Base-by-base conservation (phyloP, 768 basidiomycete species). In the Leccinum ochraceum region DNA sequence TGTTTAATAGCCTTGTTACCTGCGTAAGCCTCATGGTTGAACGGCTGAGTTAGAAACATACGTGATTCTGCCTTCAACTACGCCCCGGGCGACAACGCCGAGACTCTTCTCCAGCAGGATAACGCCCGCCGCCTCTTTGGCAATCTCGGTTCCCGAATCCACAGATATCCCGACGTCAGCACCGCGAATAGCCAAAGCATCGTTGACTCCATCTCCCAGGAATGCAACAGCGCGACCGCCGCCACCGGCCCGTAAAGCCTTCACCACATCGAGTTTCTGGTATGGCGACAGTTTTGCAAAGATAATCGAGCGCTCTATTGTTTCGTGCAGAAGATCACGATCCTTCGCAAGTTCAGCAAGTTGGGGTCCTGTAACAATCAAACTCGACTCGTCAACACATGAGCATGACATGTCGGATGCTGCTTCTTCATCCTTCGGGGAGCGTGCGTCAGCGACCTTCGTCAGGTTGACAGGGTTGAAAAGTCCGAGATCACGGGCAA, bases 111-210 rank as follows among this genome's bases (percentile, higher is more conserved):
- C 76, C 22, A 76, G 59, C 9, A 77, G 55, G 52, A 76, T 76
- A 42, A 73, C 73, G 48, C 72, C 76, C 3, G 76, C 76, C 22
- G 75, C 76, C 53, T 76, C 76, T 59, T 76, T 76, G 14, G 75
- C 74, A 9, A 77, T 78, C 44, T 75, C 67, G 7, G 67, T 69
- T 57, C 72, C 66, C 30, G 76, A 73, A 48, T 73, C 72, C 61
- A 73, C 72, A 16, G 72, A 73, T 65, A 73, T 75, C 39, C 72
- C 72, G 2, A 73, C 72, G 37, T 73, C 72, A 5, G 72, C 72
- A 22, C 73, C 66, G 10, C 72, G 72, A 54, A 73, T 71, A 39
- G 72, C 72, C 56, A 73, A 57, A 28, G 72, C 72, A 59, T 73
- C 72, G 17, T 73, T 73, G 16, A 73, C 71, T 1, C 72, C 72